phyloP scores from a whole-genome alignment of 140 eudicot genomes.

The Senecio squalidus region DNA sequence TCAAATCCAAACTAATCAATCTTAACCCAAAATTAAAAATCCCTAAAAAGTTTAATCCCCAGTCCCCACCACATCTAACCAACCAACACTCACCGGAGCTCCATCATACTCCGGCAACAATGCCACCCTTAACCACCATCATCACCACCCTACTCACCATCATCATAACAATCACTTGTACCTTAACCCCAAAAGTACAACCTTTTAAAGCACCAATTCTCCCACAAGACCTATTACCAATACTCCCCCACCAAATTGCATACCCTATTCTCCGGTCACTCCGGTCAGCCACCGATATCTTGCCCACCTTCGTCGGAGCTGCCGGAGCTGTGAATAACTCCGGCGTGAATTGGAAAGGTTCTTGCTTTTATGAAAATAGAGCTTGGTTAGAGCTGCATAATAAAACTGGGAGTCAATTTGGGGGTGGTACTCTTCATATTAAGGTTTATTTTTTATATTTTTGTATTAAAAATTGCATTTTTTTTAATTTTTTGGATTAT shows the following conservation, averaged over 20 bases:
- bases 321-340: constrained; percentile 36
- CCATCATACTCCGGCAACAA: constrained; percentile 22
- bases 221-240: constrained; percentile 64
- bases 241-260: constrained; percentile 64
- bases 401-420: constrained; percentile 62
- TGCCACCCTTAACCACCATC: constrained; percentile 8
- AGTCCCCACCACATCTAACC: background rate
- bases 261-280: constrained; percentile 69
- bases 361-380: constrained; percentile 77
- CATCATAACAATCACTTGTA: constrained; percentile 13
- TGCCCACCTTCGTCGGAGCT: constrained; percentile 93
- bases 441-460: constrained; percentile 37
- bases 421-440: constrained; percentile 97
- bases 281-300: constrained; percentile 57
- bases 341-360: constrained; percentile 76
- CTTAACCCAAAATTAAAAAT: background rate
- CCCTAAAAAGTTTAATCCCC: no score
- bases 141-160: constrained; percentile 7
- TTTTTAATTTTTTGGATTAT: no score
- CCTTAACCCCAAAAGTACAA: constrained; percentile 13
- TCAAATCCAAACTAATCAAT: no score
- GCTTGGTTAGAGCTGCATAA: constrained; percentile 96
- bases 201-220: constrained; percentile 53
- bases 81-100: background rate
- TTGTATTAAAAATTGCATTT: no score